Evolutionary conservation across 495 filamentous ascomycete genomes (phyloP), one percentile per base, ranked within the genome.

Genomic region (Penicillium herquei): DNA sequence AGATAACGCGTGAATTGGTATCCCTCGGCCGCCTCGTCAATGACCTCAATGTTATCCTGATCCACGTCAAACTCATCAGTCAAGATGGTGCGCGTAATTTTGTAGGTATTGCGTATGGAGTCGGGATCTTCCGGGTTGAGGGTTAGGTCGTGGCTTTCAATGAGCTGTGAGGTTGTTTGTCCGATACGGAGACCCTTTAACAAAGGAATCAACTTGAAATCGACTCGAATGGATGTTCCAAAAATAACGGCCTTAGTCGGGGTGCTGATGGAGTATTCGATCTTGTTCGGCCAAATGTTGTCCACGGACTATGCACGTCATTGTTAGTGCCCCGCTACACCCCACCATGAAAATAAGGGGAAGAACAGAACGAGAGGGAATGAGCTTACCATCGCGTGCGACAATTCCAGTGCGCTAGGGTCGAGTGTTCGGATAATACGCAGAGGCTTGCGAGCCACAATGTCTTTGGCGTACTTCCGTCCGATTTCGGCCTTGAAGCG

Each of bases 271-370:
- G 88, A 88, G 68, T 98, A 98, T 64, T 94, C 86, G 62, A 97
- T 82, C 76, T 98, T 98, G 71, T 92, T 89, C 10, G 89, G 84
- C 94, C 94, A 98, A 52, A 94, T 83, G 63, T 96, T 96, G 69
- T 96, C 89, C 49, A 96, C 86, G n/a, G 87, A 81, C 83, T 85
- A 55, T 39, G 21, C 7, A 31, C 11, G 16, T 35, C 55, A 56
- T 66, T 49, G 58, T 60, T 40, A 51, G 37, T 14, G 30, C 18
- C 35, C 37, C n/a, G 39, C 21, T 54, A 33, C 14, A 39, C 37
- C 14, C 35, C 13, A 46, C 13, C 17, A 33, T 18, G 26, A 9
- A 32, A n/a, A 6, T 1, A 26, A 26, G 21, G 21, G 21, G 21
- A 26, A 26, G 21, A 26, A 1, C n/a, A 21, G n/a, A 49, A 39